Conservation (phyloP, 108 stramenopile genomes). For the Nannochloropsis gaditana region DNA sequence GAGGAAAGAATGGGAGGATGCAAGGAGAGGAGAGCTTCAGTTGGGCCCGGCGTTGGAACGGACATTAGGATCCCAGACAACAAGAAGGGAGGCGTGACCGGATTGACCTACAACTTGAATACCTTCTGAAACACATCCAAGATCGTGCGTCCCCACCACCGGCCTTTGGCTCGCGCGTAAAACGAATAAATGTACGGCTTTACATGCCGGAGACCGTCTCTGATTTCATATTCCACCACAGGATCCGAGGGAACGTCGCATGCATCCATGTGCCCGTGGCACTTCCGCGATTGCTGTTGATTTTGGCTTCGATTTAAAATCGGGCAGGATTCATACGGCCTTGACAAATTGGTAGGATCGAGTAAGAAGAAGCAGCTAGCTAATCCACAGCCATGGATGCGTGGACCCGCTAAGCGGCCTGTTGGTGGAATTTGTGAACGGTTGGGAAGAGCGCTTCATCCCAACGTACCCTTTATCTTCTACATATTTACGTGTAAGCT, state of each 20-base stretch:
- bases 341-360: too few relatives aligned
- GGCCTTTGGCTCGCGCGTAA: constrained; percentile 26
- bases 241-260: neutral
- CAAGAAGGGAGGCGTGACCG: too few relatives aligned
- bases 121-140: constrained; percentile 33
- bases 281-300: neutral
- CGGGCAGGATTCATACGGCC: too few relatives aligned
- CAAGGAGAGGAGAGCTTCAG: neutral
- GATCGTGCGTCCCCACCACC: constrained; percentile 44
- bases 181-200: constrained; percentile 34
- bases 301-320: neutral
- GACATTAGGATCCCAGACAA: too few relatives aligned
- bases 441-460: too few relatives aligned
- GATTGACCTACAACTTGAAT: neutral
- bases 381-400: too few relatives aligned
- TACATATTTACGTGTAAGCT: too few relatives aligned
- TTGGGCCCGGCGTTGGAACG: too few relatives aligned
- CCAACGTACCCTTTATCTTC: too few relatives aligned
- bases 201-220: constrained; percentile 20
- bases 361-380: too few relatives aligned
- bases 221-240: constrained; percentile 21
- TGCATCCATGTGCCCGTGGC: neutral
- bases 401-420: too few relatives aligned
- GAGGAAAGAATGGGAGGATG: constrained; percentile 31
- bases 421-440: too few relatives aligned